Conservation (phyloP, 768 basidiomycete species). For the Favolaschia claudopus region DNA sequence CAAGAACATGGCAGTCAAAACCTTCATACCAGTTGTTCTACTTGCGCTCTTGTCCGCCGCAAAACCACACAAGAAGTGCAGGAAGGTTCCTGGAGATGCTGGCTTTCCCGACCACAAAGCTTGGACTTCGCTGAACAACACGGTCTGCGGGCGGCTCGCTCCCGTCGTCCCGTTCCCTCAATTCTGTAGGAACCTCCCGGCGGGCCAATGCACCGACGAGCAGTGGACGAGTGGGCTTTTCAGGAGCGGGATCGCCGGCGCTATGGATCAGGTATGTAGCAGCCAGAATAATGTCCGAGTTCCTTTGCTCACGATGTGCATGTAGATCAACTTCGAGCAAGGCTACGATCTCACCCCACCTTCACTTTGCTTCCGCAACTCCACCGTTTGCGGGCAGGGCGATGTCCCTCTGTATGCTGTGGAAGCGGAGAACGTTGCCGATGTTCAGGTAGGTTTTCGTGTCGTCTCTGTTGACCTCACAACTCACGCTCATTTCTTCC, state of each 20-base stretch:
- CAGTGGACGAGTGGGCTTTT: constrained; percentile 2
- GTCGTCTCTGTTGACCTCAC: neutral
- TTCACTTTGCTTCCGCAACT: constrained; percentile 31
- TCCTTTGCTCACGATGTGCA: neutral
- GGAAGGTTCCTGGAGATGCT: neutral
- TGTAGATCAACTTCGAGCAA: constrained; percentile 9
- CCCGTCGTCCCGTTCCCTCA: neutral
- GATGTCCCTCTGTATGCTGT: constrained; percentile 38
- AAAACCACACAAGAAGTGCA: too few species aligned
- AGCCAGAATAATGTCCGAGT: neutral
- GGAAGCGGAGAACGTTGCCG: constrained; percentile 33
- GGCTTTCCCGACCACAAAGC: neutral
- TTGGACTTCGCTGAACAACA: neutral
- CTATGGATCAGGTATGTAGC: constrained; percentile 10
- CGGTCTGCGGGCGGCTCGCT: neutral
- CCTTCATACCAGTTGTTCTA: too few species aligned
- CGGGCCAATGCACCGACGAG: constrained; percentile 5
- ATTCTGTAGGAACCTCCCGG: neutral
- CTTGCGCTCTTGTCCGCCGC: too few species aligned
- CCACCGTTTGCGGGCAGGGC: constrained; percentile 37
- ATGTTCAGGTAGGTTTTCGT: constrained; percentile 34
- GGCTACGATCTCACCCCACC: constrained; percentile 33
- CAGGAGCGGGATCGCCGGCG: neutral
- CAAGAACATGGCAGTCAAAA: too few species aligned
- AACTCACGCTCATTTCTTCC: neutral